phyloP scores from a whole-genome alignment of 352 stramenopile species.

The Phytophthora hybrid region DNA sequence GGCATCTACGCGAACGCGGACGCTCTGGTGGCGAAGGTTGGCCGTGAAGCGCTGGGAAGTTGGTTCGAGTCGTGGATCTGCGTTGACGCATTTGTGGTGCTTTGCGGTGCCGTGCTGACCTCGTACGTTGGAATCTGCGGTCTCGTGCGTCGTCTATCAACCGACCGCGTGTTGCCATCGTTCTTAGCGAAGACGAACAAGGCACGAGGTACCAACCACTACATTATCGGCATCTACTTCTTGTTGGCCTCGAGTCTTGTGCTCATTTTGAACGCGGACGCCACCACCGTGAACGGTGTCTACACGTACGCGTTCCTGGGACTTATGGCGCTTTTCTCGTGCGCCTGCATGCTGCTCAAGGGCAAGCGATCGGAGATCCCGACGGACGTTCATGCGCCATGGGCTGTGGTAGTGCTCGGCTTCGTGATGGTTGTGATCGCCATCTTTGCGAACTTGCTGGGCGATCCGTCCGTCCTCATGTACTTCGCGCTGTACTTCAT shows the following conservation, averaged over 20 bases:
- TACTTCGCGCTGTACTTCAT: constrained; percentile 71
- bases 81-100: constrained; percentile 87
- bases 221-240: constrained; percentile 80
- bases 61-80: constrained; percentile 66
- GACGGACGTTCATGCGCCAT: constrained; percentile 65
- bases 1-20: constrained; percentile 62
- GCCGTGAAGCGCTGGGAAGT: constrained; percentile 37
- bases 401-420: constrained; percentile 44
- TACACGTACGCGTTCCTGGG: constrained; percentile 90
- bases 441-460: constrained; percentile 61
- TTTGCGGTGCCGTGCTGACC: constrained; percentile 85
- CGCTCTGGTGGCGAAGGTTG: constrained; percentile 70
- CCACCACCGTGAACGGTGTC: constrained; percentile 76
- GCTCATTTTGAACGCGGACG: constrained; percentile 76
- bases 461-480: constrained; percentile 54
- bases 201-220: constrained; percentile 72
- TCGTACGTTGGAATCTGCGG: constrained; percentile 84
- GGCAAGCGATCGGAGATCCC: constrained; percentile 82
- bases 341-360: constrained; percentile 87
- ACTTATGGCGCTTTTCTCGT: constrained; percentile 86
- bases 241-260: constrained; percentile 67
- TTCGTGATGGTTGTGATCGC: constrained; percentile 54
- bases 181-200: constrained; percentile 63
- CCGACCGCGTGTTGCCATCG: constrained; percentile 63
- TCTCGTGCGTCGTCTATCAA: constrained; percentile 74